Base-by-base conservation (phyloP, 495 filamentous ascomycete species). In the Opeltia flavorubescens region DNA sequence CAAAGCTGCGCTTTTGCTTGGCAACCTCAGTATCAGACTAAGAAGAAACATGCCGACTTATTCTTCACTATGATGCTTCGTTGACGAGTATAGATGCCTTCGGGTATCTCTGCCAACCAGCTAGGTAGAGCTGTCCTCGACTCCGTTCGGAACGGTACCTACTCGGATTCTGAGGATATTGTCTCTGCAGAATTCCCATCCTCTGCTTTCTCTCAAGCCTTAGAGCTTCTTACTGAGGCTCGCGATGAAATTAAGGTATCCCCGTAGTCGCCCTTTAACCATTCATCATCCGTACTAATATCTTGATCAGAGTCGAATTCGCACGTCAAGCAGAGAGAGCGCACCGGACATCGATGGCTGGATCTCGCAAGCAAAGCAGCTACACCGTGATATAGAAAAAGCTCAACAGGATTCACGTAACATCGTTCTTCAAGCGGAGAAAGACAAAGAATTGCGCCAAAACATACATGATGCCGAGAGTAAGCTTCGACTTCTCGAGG, bases 271-370 rank as follows among this genome's bases (percentile, higher is more conserved):
- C 26, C 46, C 34, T 29, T 28, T 42, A 11, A 15, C 35, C 11
- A 18, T 30, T 13, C 13, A 31, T n/a, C 17, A 33, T 27, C 24
- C 43, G 51, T 31, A 38, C 44, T n/a, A 27, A 33, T 18, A 33
- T 29, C 24, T 27, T 7, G 4, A n/a, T 31, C 52, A 87, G 82
- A 66, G 68, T 46, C 77, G 86, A 49, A 81, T 95, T 31, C 80
- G 77, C 44, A 60, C 66, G 21, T 70, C 85, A 31, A 89, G 86
- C 67, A 74, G 76, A 31, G 76, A 82, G 38, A 81, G 76, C 33
- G 78, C 79, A 35, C 75, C 81, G 18, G 83, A 91, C 56, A 80
- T 91, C 51, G 80, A 86, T 56, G 69, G 77, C 50, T 95, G 89
- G 89, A 82, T 91, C 46, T 61, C 69, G 18, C 84, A 89, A 60